Percentiles rank a stretch among this genome's conserved stretches.
These are phyloP conservation scores for Vitellaria paradoxa DNA, from an alignment of 179 eudicot species.

Conservation along the genomic window DNA sequence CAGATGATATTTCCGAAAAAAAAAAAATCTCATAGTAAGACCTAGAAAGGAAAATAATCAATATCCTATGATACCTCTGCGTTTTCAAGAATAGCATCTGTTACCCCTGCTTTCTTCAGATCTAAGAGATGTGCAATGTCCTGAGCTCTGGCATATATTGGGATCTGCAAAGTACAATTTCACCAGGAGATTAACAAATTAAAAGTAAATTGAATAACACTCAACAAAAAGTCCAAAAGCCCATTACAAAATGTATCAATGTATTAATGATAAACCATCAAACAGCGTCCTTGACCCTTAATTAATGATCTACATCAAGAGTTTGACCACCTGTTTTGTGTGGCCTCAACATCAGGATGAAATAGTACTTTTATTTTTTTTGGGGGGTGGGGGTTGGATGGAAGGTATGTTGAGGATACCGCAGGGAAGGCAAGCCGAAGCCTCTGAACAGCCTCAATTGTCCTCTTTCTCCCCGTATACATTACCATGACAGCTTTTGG, in stretches of 20 bases:
- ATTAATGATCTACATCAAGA: neutral
- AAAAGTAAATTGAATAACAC: neutral
- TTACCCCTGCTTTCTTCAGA: conserved; percentile 89
- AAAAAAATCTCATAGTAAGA: neutral
- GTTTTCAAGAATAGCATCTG: conserved; percentile 95
- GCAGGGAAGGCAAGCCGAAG: conserved; percentile 88
- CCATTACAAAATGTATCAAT: neutral
- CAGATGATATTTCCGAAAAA: neutral
- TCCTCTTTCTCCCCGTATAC: conserved; percentile 72
- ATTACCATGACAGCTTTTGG: conserved; percentile 95
- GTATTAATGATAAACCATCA: neutral
- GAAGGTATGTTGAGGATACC: conserved; percentile 26
- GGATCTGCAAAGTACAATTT: conserved; percentile 45
- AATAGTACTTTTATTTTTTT: neutral
- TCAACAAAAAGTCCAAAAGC: neutral
- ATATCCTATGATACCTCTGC: conserved; percentile 61
- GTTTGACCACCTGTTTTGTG: neutral
- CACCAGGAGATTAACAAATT: neutral
- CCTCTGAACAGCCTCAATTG: conserved; percentile 80
- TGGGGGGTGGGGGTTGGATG: neutral
- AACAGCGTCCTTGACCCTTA: neutral
- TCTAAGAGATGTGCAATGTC: conserved; percentile 81
- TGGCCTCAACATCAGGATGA: neutral
- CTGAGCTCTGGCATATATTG: conserved; percentile 89
- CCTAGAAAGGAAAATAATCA: neutral